Percentiles rank a stretch among this genome's conserved stretches.
Conservation (phyloP, 331 rosid species). For the Rosa hybrid region DNA sequence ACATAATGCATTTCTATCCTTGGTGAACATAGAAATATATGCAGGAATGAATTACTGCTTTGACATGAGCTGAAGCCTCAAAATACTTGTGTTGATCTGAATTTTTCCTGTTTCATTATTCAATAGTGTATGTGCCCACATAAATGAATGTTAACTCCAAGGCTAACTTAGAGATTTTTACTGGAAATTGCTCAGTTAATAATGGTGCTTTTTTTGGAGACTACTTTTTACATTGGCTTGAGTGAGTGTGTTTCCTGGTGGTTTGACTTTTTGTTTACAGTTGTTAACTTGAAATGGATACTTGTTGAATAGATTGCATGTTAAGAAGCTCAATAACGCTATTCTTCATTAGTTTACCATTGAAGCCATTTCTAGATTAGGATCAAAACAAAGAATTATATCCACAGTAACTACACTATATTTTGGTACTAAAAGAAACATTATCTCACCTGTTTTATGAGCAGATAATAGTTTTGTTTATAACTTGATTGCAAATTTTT, state of each 20-base stretch:
- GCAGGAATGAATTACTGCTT: not conserved
- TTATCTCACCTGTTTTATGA: slow-evolving; percentile 1
- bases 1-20: not conserved
- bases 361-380: not conserved
- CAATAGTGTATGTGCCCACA: not conserved
- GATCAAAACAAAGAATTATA: not conserved
- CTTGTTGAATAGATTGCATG: slow-evolving; percentile 4
- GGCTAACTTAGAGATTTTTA: not conserved
- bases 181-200: not conserved
- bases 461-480: not conserved
- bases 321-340: not conserved
- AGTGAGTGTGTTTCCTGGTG: not conserved
- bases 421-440: not conserved
- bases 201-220: not conserved
- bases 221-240: not conserved
- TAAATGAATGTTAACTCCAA: not conserved
- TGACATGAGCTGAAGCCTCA: not conserved
- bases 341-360: not conserved
- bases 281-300: slow-evolving; percentile 1
- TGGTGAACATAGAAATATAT: not conserved
- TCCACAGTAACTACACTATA: not conserved
- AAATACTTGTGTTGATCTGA: not conserved
- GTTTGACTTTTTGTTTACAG: not conserved
- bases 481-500: not conserved
- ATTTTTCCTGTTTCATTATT: not conserved